A percentile compares a stretch with the other conserved stretches of the same genome.
Evolutionary conservation across 257 asterid species (phyloP).

Genomic region (Forsythia suspensa): DNA sequence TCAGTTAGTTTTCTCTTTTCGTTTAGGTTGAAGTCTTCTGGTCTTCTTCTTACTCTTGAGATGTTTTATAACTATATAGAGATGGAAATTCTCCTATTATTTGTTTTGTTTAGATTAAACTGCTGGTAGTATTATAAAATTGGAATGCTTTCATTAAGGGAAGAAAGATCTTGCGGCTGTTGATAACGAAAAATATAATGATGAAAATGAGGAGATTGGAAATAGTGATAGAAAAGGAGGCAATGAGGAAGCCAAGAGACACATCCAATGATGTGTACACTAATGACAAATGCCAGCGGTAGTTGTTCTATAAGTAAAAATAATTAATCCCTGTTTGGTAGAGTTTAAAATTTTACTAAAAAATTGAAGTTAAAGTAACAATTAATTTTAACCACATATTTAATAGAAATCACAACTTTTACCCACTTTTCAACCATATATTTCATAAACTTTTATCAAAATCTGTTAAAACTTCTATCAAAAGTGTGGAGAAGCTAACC

Average conservation of each 20-base stretch:
- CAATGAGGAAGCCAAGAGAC: slow-evolving; percentile 38
- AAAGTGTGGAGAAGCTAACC: too few species aligned
- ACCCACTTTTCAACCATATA: too few species aligned
- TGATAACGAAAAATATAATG: slow-evolving; percentile 65
- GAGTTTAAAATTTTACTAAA: too few species aligned
- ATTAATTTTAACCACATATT: too few species aligned
- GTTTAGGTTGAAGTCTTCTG: background rate
- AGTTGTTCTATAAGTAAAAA: slow-evolving; percentile 15
- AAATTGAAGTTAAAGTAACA: too few species aligned
- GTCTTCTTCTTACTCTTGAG: background rate
- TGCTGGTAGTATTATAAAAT: background rate
- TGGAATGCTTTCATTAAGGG: slow-evolving; percentile 41
- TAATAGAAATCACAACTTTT: too few species aligned
- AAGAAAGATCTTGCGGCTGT: slow-evolving; percentile 82
- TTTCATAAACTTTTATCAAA: too few species aligned
- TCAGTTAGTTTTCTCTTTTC: background rate
- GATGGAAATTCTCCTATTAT: background rate
- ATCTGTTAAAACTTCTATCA: too few species aligned
- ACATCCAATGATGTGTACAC: slow-evolving; percentile 72
- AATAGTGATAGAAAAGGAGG: slow-evolving; percentile 61
- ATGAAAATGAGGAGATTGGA: slow-evolving; percentile 52
- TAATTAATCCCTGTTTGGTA: too few species aligned
- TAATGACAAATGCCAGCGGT: slow-evolving; percentile 84
- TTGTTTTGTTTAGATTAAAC: background rate
- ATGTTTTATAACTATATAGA: slow-evolving; percentile 4